A percentile compares a stretch with the other conserved stretches of the same genome.
phyloP scores from a whole-genome alignment of 192 early-diverging fungal genomes.

The Linnemannia schmuckeri region DNA sequence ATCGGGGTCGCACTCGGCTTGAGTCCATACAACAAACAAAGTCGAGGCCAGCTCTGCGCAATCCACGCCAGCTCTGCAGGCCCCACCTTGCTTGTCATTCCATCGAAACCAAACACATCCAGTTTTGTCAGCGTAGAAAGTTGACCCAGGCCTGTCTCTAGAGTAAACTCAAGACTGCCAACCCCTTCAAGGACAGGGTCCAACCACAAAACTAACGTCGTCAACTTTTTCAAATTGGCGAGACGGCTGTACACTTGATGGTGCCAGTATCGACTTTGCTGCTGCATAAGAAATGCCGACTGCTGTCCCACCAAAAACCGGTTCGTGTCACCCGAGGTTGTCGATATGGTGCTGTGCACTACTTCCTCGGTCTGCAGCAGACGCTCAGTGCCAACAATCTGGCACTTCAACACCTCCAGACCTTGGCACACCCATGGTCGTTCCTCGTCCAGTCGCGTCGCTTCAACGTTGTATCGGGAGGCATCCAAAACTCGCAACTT shows the following conservation, averaged over 20 bases:
- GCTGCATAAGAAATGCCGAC: background rate
- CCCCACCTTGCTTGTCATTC: background rate
- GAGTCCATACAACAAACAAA: background rate
- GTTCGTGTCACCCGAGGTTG: background rate
- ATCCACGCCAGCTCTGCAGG: background rate
- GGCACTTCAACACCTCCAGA: background rate
- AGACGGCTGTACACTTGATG: background rate
- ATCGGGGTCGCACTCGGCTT: background rate
- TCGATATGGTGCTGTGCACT: background rate
- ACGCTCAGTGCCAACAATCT: background rate
- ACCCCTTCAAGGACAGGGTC: background rate
- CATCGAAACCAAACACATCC: background rate
- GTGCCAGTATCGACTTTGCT: background rate
- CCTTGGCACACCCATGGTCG: background rate
- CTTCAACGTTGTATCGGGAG: background rate
- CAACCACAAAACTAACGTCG: background rate
- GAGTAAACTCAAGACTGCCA: background rate
- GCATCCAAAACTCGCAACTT: background rate
- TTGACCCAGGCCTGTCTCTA: background rate
- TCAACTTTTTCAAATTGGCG: background rate
- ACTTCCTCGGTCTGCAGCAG: background rate
- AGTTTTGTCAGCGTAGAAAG: background rate
- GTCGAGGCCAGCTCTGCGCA: background rate
- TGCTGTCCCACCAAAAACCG: background rate
- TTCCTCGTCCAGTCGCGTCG: background rate